phyloP scores from a whole-genome alignment of 169 alveolate genomes.

The Plasmodium chabaudi region DNA sequence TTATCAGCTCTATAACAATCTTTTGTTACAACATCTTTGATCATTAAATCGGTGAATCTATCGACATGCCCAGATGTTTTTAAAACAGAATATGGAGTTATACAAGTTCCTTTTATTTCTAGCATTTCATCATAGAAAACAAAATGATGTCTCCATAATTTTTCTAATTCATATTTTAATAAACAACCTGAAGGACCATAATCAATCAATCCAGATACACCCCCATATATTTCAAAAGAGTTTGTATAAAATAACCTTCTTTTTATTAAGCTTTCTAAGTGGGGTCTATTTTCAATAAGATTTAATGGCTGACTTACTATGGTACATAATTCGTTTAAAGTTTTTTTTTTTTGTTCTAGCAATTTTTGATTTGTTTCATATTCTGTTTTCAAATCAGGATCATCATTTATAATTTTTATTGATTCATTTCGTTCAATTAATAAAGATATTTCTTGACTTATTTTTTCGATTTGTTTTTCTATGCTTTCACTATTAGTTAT shows the following conservation, averaged over 20 bases:
- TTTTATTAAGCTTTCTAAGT: slow-evolving; percentile 92
- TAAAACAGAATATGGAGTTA: slow-evolving; percentile 95
- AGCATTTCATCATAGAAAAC: slow-evolving; percentile 97
- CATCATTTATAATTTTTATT: slow-evolving; percentile 14
- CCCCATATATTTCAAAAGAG: slow-evolving; percentile 97
- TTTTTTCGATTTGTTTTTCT: slow-evolving; percentile 38
- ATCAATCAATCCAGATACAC: slow-evolving; percentile 97
- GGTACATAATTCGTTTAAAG: slow-evolving; percentile 29
- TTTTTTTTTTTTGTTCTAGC: slow-evolving; percentile 60
- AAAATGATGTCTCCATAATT: slow-evolving; percentile 97
- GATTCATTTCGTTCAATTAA: slow-evolving; percentile 51
- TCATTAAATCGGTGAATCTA: slow-evolving; percentile 97
- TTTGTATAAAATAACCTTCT: slow-evolving; percentile 94
- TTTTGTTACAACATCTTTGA: slow-evolving; percentile 90
- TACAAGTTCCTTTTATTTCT: slow-evolving; percentile 92
- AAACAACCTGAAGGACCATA: slow-evolving; percentile 98
- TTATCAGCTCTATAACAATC: slow-evolving; percentile 94
- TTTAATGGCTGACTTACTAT: slow-evolving; percentile 33
- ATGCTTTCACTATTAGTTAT: neutral
- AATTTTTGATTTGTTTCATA: slow-evolving; percentile 7
- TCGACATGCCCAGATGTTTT: slow-evolving; percentile 98
- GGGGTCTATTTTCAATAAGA: slow-evolving; percentile 72
- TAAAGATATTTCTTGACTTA: slow-evolving; percentile 37
- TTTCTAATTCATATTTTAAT: slow-evolving; percentile 94
- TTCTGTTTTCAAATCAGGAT: slow-evolving; percentile 30